Conservation (phyloP, 345 rosid genomes). For the Eutrema japonicum region DNA sequence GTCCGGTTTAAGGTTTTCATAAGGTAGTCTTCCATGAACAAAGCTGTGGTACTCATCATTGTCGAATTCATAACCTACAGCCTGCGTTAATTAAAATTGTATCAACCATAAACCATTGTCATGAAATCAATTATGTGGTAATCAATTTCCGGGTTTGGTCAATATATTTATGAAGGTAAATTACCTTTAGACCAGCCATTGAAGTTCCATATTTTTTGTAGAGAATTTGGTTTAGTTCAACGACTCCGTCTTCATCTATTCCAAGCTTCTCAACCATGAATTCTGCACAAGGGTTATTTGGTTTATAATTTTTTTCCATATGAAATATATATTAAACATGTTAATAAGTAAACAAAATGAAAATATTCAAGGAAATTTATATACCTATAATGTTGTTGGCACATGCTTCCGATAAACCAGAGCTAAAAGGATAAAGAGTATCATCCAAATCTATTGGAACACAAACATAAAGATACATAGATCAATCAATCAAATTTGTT, state of each 20-base stretch:
- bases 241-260: conserved; percentile 59
- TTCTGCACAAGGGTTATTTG: conserved; percentile 47
- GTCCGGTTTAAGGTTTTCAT: conserved; percentile 78
- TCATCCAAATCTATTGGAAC: conserved; percentile 64
- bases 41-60: conserved; percentile 77
- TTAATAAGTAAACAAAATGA: background rate
- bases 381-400: conserved; percentile 61
- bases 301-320: background rate
- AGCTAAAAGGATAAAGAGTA: conserved; percentile 65
- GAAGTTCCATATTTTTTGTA: conserved; percentile 84
- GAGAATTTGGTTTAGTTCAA: conserved; percentile 59
- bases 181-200: conserved; percentile 94
- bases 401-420: conserved; percentile 62
- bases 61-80: conserved; percentile 78
- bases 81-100: conserved; percentile 50
- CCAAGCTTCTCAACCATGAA: conserved; percentile 75
- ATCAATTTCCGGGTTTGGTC: background rate
- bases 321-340: conserved; percentile 5
- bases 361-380: background rate
- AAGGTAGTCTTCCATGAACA: conserved; percentile 86
- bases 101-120: background rate
- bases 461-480: background rate
- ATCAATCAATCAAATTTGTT: background rate
- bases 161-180: background rate
- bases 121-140: background rate